Base-by-base conservation (phyloP, 352 stramenopile species). In the Phytophthora pisi region DNA sequence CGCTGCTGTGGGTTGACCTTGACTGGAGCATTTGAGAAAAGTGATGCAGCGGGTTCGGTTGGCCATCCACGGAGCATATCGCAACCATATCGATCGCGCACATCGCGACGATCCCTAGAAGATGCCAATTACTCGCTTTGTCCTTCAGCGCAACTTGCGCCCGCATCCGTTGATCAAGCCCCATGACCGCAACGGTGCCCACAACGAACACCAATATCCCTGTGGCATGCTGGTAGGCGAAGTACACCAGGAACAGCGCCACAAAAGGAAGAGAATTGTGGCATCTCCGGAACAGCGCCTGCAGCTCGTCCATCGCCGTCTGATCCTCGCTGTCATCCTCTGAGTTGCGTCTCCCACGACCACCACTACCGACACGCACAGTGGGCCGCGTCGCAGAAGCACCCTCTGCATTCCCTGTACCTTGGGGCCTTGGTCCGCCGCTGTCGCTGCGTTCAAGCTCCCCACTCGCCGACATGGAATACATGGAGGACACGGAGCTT, bases 91-190 rank as follows among this genome's bases (percentile, higher is more conserved):
- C 73, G 46, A 92, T 66, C 0, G 65, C 60, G 31, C 79, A 91
- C 66, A 92, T 87, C 5, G 55, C 60, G 3, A 88, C 52, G 34
- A 93, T 89, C 3, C 71, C 71, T 4, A 82, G 11, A 2, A 95
- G 65, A 16, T 88, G 72, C 64, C 78, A 65, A 11, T 47, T 62
- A 57, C 72, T 95, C 10, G 84, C 80, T 31, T 86, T 83, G 15
- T 95, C 87, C 57, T 95, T 93, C n/a, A 90, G 67, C 52, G 84
- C 82, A 49, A 95, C 77, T 47, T 92, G 87, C 20, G 67, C 61
- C 45, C 81, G 76, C 28, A 95, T 68, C 26, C 84, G 81, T 46
- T 91, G 74, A 54, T 95, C 87, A 16, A 95, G 75, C n/a, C 82
- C 80, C 45, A 91, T 79, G 36, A 95, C 82, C 40, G 84, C 78